Conservation (phyloP, 2,329 filamentous ascomycete species). For the Xylariaceae sp. region DNA sequence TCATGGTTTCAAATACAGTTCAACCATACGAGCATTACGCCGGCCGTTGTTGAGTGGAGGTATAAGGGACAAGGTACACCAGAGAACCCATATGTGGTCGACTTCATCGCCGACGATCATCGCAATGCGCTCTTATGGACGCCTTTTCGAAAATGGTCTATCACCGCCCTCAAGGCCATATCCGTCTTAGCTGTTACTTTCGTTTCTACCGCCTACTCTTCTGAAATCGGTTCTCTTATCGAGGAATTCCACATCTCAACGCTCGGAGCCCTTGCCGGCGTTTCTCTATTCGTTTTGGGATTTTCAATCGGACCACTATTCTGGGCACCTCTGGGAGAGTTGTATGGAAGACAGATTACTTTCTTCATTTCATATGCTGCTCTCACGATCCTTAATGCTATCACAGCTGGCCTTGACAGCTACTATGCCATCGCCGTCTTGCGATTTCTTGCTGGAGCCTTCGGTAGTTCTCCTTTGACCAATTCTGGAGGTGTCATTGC, state of each 20-base stretch:
- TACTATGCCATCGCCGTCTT: conserved; percentile 54
- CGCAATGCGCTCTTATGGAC: conserved; percentile 62
- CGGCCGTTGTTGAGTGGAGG: conserved; percentile 50
- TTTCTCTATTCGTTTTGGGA: conserved; percentile 55
- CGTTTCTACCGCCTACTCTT: conserved; percentile 64
- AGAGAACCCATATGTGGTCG: conserved; percentile 64
- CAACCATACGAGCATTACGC: conserved; percentile 55
- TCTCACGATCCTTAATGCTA: conserved; percentile 56
- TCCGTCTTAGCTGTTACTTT: conserved; percentile 68
- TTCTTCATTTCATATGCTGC: conserved; percentile 52
- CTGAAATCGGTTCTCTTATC: conserved; percentile 52
- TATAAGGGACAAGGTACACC: conserved; percentile 61
- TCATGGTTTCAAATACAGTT: conserved; percentile 51
- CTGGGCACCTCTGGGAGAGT: conserved; percentile 63
- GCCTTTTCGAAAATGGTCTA: conserved; percentile 54
- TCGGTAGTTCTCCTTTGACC: conserved; percentile 53
- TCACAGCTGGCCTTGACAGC: conserved; percentile 48
- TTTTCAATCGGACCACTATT: conserved; percentile 52
- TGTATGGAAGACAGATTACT: conserved; percentile 54
- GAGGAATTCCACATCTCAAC: conserved; percentile 48
- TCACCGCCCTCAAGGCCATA: conserved; percentile 59
- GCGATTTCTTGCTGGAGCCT: conserved; percentile 57
- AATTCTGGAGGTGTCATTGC: conserved; percentile 57
- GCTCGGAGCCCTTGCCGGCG: conserved; percentile 47
- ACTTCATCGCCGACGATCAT: conserved; percentile 63